phyloP scores from a whole-genome alignment of 176 grass and related monocot genomes.

The bread wheat (Triticum aestivum) region IWGSC_CS_RefSeq_v2.1 NC_057794.1:561032761-561033260 shows the following conservation, averaged over 20 bases:
- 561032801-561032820: conserved; percentile 95
- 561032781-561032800: conserved; percentile 87
- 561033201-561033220: conserved; percentile 52
- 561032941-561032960: conserved; percentile 96
- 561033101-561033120: conserved; percentile 13
- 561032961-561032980: conserved; percentile 34
- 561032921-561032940: conserved; percentile 98
- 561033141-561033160: conserved; percentile 41
- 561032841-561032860: conserved; percentile 89
- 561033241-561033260: conserved; percentile 37
- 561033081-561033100: neutral
- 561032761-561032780: conserved; percentile 72
- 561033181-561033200: conserved; percentile 32
- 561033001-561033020: conserved; percentile 73
- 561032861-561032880: conserved; percentile 49
- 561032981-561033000: conserved; percentile 84
- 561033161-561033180: conserved; percentile 40
- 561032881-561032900: conserved; percentile 76
- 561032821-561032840: conserved; percentile 98
- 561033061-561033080: neutral
- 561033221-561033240: conserved; percentile 42
- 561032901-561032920: conserved; percentile 98
- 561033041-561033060: conserved; percentile 19
- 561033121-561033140: conserved; percentile 27
- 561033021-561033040: conserved; percentile 26